Evolutionary conservation across 148 eudicot species (phyloP).

Genomic region (Nepenthes mirabilis): DNA sequence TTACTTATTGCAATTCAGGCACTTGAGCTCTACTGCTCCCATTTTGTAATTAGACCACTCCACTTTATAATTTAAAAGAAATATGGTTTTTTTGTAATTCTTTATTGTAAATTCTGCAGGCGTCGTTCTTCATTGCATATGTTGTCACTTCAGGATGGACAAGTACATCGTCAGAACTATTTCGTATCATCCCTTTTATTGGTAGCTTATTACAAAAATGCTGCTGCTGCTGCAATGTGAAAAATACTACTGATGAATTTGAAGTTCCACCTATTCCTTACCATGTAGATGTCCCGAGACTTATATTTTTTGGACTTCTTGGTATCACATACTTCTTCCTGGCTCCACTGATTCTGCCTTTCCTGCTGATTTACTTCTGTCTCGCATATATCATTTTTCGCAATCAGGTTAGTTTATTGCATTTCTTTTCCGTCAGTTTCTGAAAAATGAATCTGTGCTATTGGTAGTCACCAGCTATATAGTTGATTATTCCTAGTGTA

Average conservation of each 20-base stretch:
- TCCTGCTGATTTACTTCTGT: constrained; percentile 48
- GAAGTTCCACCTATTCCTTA: constrained; percentile 38
- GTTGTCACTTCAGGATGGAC: constrained; percentile 75
- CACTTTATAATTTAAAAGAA: background rate
- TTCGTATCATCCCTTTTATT: constrained; percentile 36
- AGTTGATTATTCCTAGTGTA: no score
- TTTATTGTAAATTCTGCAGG: constrained; percentile 17
- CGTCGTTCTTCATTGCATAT: constrained; percentile 64
- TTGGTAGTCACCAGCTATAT: no score
- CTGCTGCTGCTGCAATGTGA: constrained; percentile 27
- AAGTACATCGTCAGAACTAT: constrained; percentile 44
- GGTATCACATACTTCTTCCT: constrained; percentile 63
- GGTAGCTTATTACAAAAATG: constrained; percentile 30
- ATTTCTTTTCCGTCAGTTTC: constrained; percentile 1
- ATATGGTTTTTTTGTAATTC: background rate
- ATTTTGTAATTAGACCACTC: background rate
- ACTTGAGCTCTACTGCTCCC: background rate
- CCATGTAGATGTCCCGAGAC: constrained; percentile 46
- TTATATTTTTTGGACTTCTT: constrained; percentile 56
- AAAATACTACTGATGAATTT: constrained; percentile 16
- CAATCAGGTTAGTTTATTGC: constrained; percentile 38
- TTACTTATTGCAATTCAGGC: no score
- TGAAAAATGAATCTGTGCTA: no score
- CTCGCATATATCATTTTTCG: constrained; percentile 48
- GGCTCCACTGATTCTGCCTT: constrained; percentile 63